These are phyloP conservation scores for Sporothrix dimorphospora DNA, from an alignment of 2,329 filamentous ascomycete species.

Conservation along the genomic window DNA sequence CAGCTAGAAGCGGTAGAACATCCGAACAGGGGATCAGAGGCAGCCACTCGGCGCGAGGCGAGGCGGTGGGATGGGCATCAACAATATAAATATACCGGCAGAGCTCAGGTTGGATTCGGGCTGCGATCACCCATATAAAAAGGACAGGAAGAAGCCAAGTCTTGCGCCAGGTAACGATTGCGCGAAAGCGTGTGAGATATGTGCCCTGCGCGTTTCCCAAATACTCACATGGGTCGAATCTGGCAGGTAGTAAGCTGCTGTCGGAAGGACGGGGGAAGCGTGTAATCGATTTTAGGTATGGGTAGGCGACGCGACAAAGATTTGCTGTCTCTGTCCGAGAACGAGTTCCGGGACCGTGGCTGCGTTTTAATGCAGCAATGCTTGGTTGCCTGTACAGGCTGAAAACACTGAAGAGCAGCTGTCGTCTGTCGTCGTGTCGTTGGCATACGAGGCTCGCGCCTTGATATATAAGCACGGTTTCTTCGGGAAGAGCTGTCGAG, in stretches of 20 bases:
- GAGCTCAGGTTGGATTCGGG: neutral
- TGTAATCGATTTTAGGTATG: neutral
- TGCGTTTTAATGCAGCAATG: neutral
- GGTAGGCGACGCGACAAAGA: neutral
- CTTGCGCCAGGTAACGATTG: neutral
- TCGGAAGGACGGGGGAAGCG: neutral
- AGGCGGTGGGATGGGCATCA: conserved; percentile 10
- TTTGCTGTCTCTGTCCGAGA: neutral
- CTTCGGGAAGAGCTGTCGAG: conserved; percentile 3
- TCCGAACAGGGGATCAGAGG: neutral
- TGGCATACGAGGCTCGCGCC: neutral
- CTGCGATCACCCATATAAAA: neutral
- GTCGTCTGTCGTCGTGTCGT: neutral
- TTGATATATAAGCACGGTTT: conserved; percentile 23
- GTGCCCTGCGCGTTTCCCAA: neutral
- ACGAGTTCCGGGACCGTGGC: neutral
- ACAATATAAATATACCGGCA: neutral
- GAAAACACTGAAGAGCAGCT: too few relatives aligned
- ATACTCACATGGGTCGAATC: conserved; percentile 6
- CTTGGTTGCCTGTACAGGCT: neutral
- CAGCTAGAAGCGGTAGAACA: neutral
- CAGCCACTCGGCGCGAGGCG: neutral
- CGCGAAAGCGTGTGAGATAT: neutral
- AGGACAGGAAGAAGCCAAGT: neutral
- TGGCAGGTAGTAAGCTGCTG: neutral